A percentile compares a stretch with the other conserved stretches of the same genome.
Evolutionary conservation across 192 early-diverging fungal genomes (phyloP).

Genomic region (Linnemannia hyalina): DNA sequence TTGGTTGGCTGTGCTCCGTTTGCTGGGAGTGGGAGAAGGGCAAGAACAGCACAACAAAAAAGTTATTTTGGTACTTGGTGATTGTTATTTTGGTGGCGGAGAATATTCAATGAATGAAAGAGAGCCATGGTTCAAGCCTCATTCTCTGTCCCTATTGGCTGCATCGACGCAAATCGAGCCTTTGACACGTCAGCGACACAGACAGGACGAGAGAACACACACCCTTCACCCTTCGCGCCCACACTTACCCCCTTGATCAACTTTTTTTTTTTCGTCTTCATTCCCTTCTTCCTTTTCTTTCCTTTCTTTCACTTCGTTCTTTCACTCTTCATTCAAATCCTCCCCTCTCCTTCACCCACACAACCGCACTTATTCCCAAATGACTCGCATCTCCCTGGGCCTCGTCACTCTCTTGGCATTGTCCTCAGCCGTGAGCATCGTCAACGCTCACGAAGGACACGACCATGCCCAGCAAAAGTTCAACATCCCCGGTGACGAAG

Average conservation of each 20-base stretch:
- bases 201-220: neutral
- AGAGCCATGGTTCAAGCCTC: neutral
- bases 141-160: neutral
- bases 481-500: conserved; percentile 44
- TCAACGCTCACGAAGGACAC: conserved; percentile 52
- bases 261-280: no score
- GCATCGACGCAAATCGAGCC: neutral
- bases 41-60: neutral
- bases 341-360: neutral
- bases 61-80: conserved; percentile 16
- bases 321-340: neutral
- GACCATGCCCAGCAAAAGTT: conserved; percentile 36
- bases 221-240: neutral
- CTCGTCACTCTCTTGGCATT: conserved; percentile 46
- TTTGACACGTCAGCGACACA: conserved; percentile 30
- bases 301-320: conserved; percentile 18
- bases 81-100: neutral
- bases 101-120: neutral
- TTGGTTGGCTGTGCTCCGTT: neutral
- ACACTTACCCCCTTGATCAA: neutral
- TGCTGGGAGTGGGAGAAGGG: neutral
- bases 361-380: conserved; percentile 10
- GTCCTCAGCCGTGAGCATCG: conserved; percentile 53
- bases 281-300: neutral
- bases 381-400: conserved; percentile 49